phyloP scores from a whole-genome alignment of 2,329 filamentous ascomycete genomes.

The Zarea fungicola region DNA sequence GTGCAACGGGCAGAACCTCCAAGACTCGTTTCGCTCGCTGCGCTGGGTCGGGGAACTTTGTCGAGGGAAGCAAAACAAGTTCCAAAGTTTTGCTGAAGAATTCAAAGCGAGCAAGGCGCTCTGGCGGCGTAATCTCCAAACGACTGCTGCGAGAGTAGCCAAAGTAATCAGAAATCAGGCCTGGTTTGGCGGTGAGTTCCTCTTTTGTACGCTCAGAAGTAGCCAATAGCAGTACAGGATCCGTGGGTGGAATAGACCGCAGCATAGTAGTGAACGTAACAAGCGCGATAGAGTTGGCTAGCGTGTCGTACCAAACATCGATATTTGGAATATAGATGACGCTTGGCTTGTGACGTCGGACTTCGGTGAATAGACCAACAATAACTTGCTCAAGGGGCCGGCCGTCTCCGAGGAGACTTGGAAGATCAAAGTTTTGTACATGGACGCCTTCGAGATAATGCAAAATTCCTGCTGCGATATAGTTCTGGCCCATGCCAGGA shows the following conservation, averaged over 20 bases:
- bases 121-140: slow-evolving; percentile 63
- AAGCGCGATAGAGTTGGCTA: slow-evolving; percentile 61
- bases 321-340: slow-evolving; percentile 92
- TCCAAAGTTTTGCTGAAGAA: slow-evolving; percentile 73
- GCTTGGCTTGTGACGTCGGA: slow-evolving; percentile 89
- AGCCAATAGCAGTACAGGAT: slow-evolving; percentile 84
- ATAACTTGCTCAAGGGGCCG: slow-evolving; percentile 81
- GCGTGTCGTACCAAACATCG: slow-evolving; percentile 72
- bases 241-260: slow-evolving; percentile 77
- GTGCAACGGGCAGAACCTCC: slow-evolving; percentile 69
- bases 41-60: slow-evolving; percentile 79
- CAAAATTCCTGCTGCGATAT: slow-evolving; percentile 77
- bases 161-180: slow-evolving; percentile 73
- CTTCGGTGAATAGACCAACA: slow-evolving; percentile 85
- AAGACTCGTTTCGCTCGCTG: slow-evolving; percentile 83
- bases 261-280: slow-evolving; percentile 81
- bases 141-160: slow-evolving; percentile 77
- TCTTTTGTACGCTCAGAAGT: slow-evolving; percentile 67
- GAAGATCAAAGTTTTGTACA: slow-evolving; percentile 89
- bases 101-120: slow-evolving; percentile 59
- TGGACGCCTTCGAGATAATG: slow-evolving; percentile 92
- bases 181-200: slow-evolving; percentile 45
- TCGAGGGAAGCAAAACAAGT: slow-evolving; percentile 73
- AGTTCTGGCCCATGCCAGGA: slow-evolving; percentile 89
- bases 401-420: slow-evolving; percentile 79